A percentile compares a stretch with the other conserved stretches of the same genome.
These are phyloP conservation scores for Fraxinus xanthoxyloides DNA, from an alignment of 305 asterid species.

Conservation along the genomic window DNA sequence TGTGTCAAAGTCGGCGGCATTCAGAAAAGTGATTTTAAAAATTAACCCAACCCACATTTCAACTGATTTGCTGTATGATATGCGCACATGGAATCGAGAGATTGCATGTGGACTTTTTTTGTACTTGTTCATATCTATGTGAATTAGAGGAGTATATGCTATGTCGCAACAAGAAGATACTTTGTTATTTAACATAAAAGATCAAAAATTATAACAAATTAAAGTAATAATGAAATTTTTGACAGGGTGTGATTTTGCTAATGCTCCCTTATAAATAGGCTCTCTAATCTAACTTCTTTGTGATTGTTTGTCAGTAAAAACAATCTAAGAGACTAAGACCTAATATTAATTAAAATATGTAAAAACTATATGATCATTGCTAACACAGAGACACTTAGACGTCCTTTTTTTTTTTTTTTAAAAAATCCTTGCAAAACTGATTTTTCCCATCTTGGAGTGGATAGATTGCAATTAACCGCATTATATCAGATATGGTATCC, in stretches of 20 bases:
- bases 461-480: constrained; percentile 13
- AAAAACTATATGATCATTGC: not conserved
- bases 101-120: not conserved
- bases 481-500: constrained; percentile 60
- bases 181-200: not conserved
- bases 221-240: not conserved
- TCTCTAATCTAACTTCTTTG: not conserved
- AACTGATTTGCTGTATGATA: not conserved
- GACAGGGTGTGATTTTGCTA: not conserved
- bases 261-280: not conserved
- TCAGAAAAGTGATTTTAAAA: not conserved
- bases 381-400: not conserved
- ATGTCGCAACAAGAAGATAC: not conserved
- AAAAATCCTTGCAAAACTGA: not conserved
- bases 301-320: not conserved
- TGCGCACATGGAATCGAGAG: not conserved
- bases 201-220: not conserved
- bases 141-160: not conserved
- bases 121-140: not conserved
- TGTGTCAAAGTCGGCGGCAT: not conserved
- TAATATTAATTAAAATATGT: not conserved
- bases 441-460: not conserved
- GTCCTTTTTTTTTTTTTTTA: not conserved
- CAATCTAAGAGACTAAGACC: not conserved
- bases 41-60: not conserved